Conservation (phyloP, 2,329 filamentous ascomycete species). For the Pseudocercospora eumusae region DNA sequence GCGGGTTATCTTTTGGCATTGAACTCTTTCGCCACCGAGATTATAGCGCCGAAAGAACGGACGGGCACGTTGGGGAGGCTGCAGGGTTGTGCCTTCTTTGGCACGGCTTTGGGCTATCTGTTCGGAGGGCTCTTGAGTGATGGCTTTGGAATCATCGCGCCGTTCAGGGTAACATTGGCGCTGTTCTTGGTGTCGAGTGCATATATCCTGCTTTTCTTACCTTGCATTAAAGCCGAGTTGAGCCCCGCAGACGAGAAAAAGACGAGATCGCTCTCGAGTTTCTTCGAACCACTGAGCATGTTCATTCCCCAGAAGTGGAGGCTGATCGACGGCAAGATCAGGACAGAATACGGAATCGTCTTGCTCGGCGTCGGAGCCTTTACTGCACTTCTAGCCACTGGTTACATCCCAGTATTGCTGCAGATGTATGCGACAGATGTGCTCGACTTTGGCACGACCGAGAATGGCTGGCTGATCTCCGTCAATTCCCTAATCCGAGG, state of each 20-base stretch:
- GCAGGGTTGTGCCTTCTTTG: conserved; percentile 68
- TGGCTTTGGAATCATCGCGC: conserved; percentile 61
- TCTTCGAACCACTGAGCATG: conserved; percentile 65
- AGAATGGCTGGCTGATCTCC: conserved; percentile 51
- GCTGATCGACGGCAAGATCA: conserved; percentile 52
- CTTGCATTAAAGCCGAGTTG: conserved; percentile 52
- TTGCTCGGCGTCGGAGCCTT: conserved; percentile 68
- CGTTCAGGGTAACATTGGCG: conserved; percentile 64
- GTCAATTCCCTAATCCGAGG: conserved; percentile 50
- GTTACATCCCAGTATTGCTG: conserved; percentile 63
- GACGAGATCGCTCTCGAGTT: conserved; percentile 50
- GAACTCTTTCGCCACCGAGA: conserved; percentile 68
- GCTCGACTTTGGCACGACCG: conserved; percentile 48
- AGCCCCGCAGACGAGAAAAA: conserved; percentile 32
- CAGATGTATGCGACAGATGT: conserved; percentile 53
- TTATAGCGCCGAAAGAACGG: conserved; percentile 60
- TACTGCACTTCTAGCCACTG: conserved; percentile 67
- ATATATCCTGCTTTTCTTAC: conserved; percentile 48
- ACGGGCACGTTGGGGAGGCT: conserved; percentile 67
- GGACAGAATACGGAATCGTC: conserved; percentile 62
- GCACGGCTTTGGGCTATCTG: conserved; percentile 64
- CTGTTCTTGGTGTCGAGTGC: conserved; percentile 53
- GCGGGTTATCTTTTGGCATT: conserved; percentile 68
- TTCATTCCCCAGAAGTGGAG: conserved; percentile 61
- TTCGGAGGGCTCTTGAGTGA: conserved; percentile 67